Percentiles rank a stretch among this genome's conserved stretches.
These are phyloP conservation scores for Dactylellina haptotyla DNA, from an alignment of 2,329 filamentous ascomycete genomes.

Conservation along the genomic window DNA sequence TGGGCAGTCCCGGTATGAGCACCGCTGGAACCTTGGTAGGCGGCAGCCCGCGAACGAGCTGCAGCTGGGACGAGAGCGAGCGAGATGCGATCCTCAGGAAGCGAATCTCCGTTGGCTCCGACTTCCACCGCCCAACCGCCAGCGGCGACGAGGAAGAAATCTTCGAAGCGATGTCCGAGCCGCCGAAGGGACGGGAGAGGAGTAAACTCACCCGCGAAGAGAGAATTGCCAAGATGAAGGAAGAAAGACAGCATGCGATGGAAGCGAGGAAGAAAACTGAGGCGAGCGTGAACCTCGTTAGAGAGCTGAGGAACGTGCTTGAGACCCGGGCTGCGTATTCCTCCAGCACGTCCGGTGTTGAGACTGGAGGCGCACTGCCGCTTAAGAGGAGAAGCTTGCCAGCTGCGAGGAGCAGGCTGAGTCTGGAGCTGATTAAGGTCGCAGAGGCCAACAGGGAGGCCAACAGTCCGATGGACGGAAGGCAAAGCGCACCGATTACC, in stretches of 20 bases:
- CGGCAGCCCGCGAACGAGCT: slow-evolving; percentile 61
- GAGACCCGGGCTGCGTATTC: slow-evolving; percentile 69
- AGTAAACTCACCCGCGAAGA: slow-evolving; percentile 83
- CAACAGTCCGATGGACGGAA: slow-evolving; percentile 26
- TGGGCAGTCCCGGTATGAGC: slow-evolving; percentile 69
- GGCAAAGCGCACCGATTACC: slow-evolving; percentile 41
- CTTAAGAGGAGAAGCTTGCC: slow-evolving; percentile 55
- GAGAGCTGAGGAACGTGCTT: slow-evolving; percentile 85
- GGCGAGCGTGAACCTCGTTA: slow-evolving; percentile 86
- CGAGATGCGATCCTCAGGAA: slow-evolving; percentile 49
- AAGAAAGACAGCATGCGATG: slow-evolving; percentile 81
- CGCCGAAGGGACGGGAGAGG: slow-evolving; percentile 69
- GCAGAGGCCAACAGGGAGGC: slow-evolving; percentile 35
- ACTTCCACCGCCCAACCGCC: slow-evolving; percentile 65
- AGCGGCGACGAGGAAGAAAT: slow-evolving; percentile 78
- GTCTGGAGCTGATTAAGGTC: slow-evolving; percentile 45
- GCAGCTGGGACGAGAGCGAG: slow-evolving; percentile 51
- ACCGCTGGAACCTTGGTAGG: slow-evolving; percentile 74
- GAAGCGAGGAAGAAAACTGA: slow-evolving; percentile 78
- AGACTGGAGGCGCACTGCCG: slow-evolving; percentile 58
- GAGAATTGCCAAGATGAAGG: slow-evolving; percentile 84
- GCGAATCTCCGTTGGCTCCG: slow-evolving; percentile 59
- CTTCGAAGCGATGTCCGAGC: slow-evolving; percentile 88
- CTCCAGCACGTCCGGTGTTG: not conserved
- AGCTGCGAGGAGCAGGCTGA: slow-evolving; percentile 40